Evolutionary conservation across 2,329 filamentous ascomycete species (phyloP), one percentile per base, ranked within the genome.

Genomic region (Colletotrichum neosansevieriae): DNA sequence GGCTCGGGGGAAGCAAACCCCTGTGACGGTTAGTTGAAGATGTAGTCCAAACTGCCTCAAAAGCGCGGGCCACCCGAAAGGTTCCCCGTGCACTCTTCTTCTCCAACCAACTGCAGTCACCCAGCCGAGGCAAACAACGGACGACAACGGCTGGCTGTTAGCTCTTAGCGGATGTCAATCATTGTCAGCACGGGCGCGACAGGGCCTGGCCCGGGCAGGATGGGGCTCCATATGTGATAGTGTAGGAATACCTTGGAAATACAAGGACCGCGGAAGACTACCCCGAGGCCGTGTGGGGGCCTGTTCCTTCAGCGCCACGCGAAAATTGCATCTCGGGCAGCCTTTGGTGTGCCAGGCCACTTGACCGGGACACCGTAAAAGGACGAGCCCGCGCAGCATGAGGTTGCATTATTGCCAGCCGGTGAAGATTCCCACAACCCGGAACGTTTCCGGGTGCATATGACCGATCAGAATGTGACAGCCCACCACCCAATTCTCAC

Each of bases 391-490:
- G 59, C 15, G 66, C 54, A 40, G 61, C 44, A 69, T 1, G 36
- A 38, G 11, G 36, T 69, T 59, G 40, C 61, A 50, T 17, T 29
- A 59, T 38, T 38, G 36, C 11, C 36, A 38, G 36, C 66, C 66
- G 66, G 66, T 69, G 53, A 69, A 66, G 49, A 63, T 65, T 54
- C 61, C 65, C 56, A 54, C 56, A 47, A 50, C 47, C 56, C 60
- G 54, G 62, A 32, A 66, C 36, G 65, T 17, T 53, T n/a, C 24
- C 49, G 17, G 34, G 61, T 42, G 62, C 66, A 59, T 53, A 40
- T 69, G 66, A 69, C 49, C 61, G 61, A 66, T 69, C 61, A 61
- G 47, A 69, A 69, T 65, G 49, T 69, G 66, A 69, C 62, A 66
- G 66, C 58, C 62, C 54, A 65, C 54, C 54, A 40, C 12, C 32